These are phyloP conservation scores for Zangia roseola DNA, from an alignment of 768 basidiomycete genomes.

Conservation along the genomic window DNA sequence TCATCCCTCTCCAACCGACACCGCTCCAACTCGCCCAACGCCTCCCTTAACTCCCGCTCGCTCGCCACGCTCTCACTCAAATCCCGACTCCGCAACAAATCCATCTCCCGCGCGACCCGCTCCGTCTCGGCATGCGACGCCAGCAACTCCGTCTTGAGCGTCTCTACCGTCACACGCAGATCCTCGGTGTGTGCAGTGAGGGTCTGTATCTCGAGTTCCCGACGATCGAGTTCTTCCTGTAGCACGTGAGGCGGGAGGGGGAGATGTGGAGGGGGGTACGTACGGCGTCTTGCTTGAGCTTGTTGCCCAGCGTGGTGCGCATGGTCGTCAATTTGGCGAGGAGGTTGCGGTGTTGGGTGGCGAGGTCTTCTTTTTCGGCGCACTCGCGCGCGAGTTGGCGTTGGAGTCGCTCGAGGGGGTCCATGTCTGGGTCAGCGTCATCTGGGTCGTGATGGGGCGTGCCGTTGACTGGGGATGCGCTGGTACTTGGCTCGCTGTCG, in stretches of 20 bases:
- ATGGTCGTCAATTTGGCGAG: slow-evolving; percentile 89
- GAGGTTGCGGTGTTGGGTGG: slow-evolving; percentile 80
- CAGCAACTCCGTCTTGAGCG: slow-evolving; percentile 78
- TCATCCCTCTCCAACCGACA: slow-evolving; percentile 80
- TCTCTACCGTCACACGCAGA: slow-evolving; percentile 65
- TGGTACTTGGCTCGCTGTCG: slow-evolving; percentile 41
- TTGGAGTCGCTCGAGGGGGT: slow-evolving; percentile 61
- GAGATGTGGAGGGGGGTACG: slow-evolving; percentile 27
- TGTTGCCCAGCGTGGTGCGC: slow-evolving; percentile 91
- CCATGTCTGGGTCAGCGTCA: slow-evolving; percentile 34
- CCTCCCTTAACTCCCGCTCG: slow-evolving; percentile 80
- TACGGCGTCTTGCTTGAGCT: slow-evolving; percentile 95
- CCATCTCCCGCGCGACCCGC: slow-evolving; percentile 66
- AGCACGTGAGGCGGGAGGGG: not conserved
- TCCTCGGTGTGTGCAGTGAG: slow-evolving; percentile 79
- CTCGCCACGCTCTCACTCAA: slow-evolving; percentile 66
- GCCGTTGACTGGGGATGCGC: slow-evolving; percentile 32
- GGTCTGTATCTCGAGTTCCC: slow-evolving; percentile 80
- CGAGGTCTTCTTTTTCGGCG: slow-evolving; percentile 87
- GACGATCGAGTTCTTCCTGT: slow-evolving; percentile 97
- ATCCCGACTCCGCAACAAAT: slow-evolving; percentile 59
- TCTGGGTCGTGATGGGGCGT: slow-evolving; percentile 26
- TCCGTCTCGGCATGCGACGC: slow-evolving; percentile 74
- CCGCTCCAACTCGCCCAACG: slow-evolving; percentile 84
- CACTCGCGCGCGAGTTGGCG: slow-evolving; percentile 71